Percentiles rank a stretch among this genome's conserved stretches.
Conservation (phyloP, 306 rosid species). For the Cucumis cinereus region DNA sequence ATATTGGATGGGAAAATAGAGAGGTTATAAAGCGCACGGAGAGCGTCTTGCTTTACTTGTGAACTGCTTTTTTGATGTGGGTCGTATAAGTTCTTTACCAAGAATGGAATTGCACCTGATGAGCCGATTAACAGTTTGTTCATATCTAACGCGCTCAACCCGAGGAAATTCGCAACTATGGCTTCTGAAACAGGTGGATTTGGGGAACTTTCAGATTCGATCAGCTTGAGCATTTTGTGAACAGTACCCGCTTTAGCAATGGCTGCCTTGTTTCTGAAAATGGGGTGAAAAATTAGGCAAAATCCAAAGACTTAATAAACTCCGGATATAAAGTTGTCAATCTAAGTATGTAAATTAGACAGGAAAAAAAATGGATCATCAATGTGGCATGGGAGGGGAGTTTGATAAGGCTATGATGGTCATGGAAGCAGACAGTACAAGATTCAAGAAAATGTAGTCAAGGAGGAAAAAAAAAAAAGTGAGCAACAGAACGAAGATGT, state of each 20-base stretch:
- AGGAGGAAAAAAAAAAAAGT: background rate
- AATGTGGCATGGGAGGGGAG: background rate
- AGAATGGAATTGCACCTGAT: conserved; percentile 81
- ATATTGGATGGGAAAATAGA: conserved; percentile 52
- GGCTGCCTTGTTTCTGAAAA: conserved; percentile 76
- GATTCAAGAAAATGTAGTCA: background rate
- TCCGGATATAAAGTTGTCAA: background rate
- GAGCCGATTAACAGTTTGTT: conserved; percentile 87
- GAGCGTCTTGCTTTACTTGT: conserved; percentile 78
- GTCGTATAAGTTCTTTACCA: conserved; percentile 43
- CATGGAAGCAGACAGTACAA: background rate
- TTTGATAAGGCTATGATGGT: background rate
- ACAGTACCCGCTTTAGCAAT: conserved; percentile 81
- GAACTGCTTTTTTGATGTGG: conserved; percentile 18
- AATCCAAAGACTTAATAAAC: conserved; percentile 7
- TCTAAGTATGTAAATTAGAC: background rate
- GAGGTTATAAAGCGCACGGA: conserved; percentile 84
- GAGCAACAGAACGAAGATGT: background rate
- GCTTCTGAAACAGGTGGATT: conserved; percentile 66
- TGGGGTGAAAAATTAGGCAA: background rate
- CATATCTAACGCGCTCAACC: conserved; percentile 80
- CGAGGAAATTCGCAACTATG: conserved; percentile 79
- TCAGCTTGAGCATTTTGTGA: conserved; percentile 78
- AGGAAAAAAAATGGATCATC: background rate
- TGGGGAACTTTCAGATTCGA: conserved; percentile 33